phyloP scores from a whole-genome alignment of 2,329 filamentous ascomycete species.

The Fusarium dlaminii region DNA sequence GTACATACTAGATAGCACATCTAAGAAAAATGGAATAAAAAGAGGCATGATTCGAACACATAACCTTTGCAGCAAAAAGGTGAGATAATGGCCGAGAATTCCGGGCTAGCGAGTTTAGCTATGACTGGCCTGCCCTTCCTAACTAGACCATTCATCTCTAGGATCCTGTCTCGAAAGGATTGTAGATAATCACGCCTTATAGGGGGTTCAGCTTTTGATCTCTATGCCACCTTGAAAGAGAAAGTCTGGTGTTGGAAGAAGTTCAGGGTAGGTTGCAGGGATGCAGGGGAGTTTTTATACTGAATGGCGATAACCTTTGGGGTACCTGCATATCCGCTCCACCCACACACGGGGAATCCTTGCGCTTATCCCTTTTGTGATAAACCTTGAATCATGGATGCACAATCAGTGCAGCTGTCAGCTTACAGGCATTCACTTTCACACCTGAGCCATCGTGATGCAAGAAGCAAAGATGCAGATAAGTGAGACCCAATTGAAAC shows the following conservation, averaged over 20 bases:
- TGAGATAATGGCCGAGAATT: neutral
- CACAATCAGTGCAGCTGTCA: neutral
- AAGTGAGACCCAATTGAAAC: neutral
- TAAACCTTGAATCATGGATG: neutral
- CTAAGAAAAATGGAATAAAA: neutral
- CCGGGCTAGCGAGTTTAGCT: neutral
- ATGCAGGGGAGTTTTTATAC: neutral
- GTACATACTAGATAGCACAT: too few species aligned
- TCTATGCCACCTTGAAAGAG: neutral
- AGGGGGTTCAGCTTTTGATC: neutral
- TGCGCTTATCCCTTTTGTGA: neutral
- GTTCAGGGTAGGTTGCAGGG: neutral
- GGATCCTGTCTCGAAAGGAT: neutral
- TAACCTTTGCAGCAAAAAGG: neutral
- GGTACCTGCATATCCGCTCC: conserved; percentile 30
- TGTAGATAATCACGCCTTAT: neutral
- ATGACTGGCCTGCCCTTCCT: neutral
- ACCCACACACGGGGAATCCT: neutral
- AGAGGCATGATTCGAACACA: neutral
- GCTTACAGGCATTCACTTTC: neutral
- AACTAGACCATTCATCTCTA: neutral
- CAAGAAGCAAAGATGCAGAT: neutral
- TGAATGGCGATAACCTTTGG: conserved; percentile 14
- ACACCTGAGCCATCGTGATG: neutral
- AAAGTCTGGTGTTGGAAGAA: neutral